Evolutionary conservation across 1,139 yeast genomes (phyloP), one percentile per base, ranked within the genome.

Genomic region (Yarrowia galli): DNA sequence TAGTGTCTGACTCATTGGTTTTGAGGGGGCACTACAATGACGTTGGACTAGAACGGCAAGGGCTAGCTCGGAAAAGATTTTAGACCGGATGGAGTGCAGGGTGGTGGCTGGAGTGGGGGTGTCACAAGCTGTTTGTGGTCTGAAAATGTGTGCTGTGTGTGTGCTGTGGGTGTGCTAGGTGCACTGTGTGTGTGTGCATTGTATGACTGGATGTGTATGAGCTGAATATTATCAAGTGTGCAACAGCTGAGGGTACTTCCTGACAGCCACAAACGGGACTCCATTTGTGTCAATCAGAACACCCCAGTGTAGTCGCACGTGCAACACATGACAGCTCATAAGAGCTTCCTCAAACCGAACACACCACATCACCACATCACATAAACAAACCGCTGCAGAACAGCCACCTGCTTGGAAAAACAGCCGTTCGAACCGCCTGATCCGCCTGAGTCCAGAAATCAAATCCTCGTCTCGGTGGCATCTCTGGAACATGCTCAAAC

Each of bases 1-100:
- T 53, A 36, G 60, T n/a, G n/a, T 53, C 23, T 53, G 60, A 53
- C 60, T 53, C 60, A 53, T 53, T 35, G 16, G 2, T 12, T n/a
- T 9, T 20, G 18, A 20, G 56, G 25, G 9, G 40, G 42, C 42
- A 32, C 43, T 16, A 53, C 35, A 38, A 53, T 36, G 45, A 36
- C 45, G 60, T 36, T 36, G 58, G 58, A 53, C 58, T 22, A 53
- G 38, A 32, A 18, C 53, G 36, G 36, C 53, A 25, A 25, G 49
- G 49, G 49, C 49, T 45, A 45, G 49, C 49, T 23, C 25, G 25
- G 9, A 43, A 43, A 43, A 43, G 25, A 43, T 43, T 43, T 43
- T 20, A 43, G 48, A 20, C 25, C 48, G 40, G 16, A 16, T 6
- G 6, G n/a, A 28, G 48, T 23, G 51, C 13, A 43, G 48, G 48